Evolutionary conservation across 2,329 filamentous ascomycete genomes (phyloP).

Genomic region (Blastomyces emzantsi): DNA sequence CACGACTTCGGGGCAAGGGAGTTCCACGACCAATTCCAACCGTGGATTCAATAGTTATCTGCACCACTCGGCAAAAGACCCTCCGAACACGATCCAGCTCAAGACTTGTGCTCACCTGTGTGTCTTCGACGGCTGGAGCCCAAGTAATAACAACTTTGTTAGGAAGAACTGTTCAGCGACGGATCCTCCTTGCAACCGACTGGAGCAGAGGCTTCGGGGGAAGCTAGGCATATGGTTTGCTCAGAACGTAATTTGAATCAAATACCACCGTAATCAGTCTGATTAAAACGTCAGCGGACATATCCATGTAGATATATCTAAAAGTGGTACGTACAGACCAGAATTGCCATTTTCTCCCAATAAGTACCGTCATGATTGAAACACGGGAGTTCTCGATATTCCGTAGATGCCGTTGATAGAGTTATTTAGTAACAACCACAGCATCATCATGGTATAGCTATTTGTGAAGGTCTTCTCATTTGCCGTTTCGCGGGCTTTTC

Average conservation of each 20-base stretch:
- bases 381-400: neutral
- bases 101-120: neutral
- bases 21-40: neutral
- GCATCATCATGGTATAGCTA: neutral
- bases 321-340: neutral
- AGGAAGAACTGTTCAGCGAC: neutral
- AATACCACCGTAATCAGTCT: neutral
- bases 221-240: neutral
- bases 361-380: neutral
- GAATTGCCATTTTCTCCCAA: neutral
- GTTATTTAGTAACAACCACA: neutral
- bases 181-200: neutral
- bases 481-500: neutral
- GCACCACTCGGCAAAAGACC: neutral
- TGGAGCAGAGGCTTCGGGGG: neutral
- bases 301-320: neutral
- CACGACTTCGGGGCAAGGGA: neutral
- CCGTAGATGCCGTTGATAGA: neutral
- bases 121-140: neutral
- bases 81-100: neutral
- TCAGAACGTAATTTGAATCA: neutral
- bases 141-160: neutral
- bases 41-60: neutral
- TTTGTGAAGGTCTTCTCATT: neutral
- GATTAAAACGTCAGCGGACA: neutral